These are phyloP conservation scores for Rhynchosporium secalis DNA, from an alignment of 2,329 filamentous ascomycete species.

Conservation along the genomic window DNA sequence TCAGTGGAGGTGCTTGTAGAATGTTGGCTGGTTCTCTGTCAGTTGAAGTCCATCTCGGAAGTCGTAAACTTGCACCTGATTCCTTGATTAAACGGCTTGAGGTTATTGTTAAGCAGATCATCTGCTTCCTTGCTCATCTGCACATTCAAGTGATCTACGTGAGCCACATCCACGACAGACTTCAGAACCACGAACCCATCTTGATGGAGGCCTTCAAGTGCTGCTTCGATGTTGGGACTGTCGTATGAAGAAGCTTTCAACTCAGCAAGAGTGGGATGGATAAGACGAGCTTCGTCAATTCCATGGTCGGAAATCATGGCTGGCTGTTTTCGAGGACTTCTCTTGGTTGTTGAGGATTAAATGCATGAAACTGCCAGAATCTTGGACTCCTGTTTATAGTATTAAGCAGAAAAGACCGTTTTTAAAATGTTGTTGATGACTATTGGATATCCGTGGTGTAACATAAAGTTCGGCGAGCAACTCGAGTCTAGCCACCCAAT, in stretches of 20 bases:
- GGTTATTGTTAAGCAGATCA: constrained; percentile 34
- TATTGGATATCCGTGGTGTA: not conserved
- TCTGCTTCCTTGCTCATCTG: constrained; percentile 43
- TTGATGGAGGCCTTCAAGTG: constrained; percentile 41
- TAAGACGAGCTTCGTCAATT: constrained; percentile 27
- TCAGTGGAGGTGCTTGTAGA: constrained; percentile 43
- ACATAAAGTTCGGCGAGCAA: not conserved
- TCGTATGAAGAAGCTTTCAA: constrained; percentile 33
- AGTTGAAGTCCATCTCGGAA: not conserved
- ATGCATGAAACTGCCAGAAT: not conserved
- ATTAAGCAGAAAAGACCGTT: not conserved
- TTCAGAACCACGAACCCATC: constrained; percentile 44
- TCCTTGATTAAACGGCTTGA: constrained; percentile 42
- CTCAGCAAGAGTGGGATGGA: constrained; percentile 34
- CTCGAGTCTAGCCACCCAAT: not conserved
- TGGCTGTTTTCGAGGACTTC: not conserved
- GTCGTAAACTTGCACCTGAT: constrained; percentile 37
- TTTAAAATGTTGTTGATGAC: not conserved
- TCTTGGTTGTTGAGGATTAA: not conserved
- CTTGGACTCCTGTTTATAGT: not conserved
- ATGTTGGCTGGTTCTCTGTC: constrained; percentile 41
- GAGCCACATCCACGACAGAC: constrained; percentile 40
- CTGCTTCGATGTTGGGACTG: constrained; percentile 38
- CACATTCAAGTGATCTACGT: constrained; percentile 41
- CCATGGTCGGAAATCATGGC: not conserved